phyloP scores from a whole-genome alignment of 1,139 yeast species.

The Chernovozyma sophiae-reginae region DNA sequence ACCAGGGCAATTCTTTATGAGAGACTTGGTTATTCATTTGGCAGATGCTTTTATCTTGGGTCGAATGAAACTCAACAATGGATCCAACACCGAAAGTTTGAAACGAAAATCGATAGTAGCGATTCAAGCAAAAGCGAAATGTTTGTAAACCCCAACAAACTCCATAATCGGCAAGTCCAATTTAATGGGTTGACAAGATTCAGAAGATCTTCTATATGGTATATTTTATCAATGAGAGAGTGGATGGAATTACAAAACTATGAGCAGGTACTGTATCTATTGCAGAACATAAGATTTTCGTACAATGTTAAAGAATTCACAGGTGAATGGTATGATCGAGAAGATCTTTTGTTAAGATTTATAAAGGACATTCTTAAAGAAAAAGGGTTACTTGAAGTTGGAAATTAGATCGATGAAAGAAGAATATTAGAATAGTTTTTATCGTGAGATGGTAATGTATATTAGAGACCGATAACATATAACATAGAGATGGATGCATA shows the following conservation, averaged over 20 bases:
- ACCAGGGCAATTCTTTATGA: slow-evolving; percentile 41
- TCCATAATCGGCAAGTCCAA: slow-evolving; percentile 17
- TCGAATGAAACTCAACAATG: not conserved
- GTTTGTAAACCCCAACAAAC: slow-evolving; percentile 35
- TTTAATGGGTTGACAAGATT: slow-evolving; percentile 50
- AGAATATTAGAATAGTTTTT: too few species aligned
- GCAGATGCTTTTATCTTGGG: slow-evolving; percentile 22
- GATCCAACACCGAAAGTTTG: slow-evolving; percentile 1
- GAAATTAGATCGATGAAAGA: not conserved
- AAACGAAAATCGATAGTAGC: slow-evolving; percentile 11
- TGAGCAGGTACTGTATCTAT: slow-evolving; percentile 21
- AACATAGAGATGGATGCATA: too few species aligned
- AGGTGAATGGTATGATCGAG: slow-evolving; percentile 34
- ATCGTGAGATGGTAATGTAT: too few species aligned
- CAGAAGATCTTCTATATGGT: slow-evolving; percentile 80
- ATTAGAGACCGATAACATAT: too few species aligned
- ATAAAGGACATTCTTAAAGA: slow-evolving; percentile 20
- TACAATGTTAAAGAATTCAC: slow-evolving; percentile 19
- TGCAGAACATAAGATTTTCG: slow-evolving; percentile 21
- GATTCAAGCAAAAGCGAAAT: slow-evolving; percentile 23
- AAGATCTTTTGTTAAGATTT: slow-evolving; percentile 28
- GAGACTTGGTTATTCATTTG: slow-evolving; percentile 37
- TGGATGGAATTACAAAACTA: slow-evolving; percentile 45
- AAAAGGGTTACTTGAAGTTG: not conserved
- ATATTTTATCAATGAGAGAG: slow-evolving; percentile 68